Evolutionary conservation across 352 stramenopile species (phyloP), one percentile per base, ranked within the genome.

Genomic region (Pythium vanterpoolii): DNA sequence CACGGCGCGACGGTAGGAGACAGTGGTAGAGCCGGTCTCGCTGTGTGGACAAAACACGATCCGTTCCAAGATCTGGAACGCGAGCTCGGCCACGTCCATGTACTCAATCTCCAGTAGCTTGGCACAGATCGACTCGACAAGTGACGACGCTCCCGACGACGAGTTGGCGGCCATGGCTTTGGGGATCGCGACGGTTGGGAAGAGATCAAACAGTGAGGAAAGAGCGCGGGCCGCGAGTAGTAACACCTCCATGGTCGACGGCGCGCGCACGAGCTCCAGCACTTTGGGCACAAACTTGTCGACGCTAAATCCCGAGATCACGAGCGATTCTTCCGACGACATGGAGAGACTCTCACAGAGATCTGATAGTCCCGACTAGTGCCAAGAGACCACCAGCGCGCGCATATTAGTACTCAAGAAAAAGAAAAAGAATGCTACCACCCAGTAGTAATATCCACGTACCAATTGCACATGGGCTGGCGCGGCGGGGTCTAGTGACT

Each of bases 41-140:
- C 39, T 49, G 8, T 63, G 56, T 6, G 56, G 38, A 23, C 56
- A 49, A 18, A 56, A 85, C 10, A 86, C 68, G 24, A 93, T 77
- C 18, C 64, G 71, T 23, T 90, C 80, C 0, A 93, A 58, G 50
- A 90, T 85, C 55, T 87, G 77, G 51, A 93, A 60, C 13, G 78
- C 71, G 27, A 89, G 53, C 55, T 93, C 83, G 0, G 79, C 83
- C 28, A 93, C 78, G 55, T 93, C 83, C 77, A 93, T 89, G 62
- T 90, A 93, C 60, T 93, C 77, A 34, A 93, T 87, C 59, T 87
- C 81, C 57, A 89, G 51, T 18, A 93, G 68, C 52, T 89, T 89
- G 19, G 72, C 73, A 56, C 83, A 93, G 16, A 93, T 66, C 30
- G 72, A 75, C 1, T 71, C 71, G 31, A 93, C 72, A 1, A 89